Evolutionary conservation across 371 early-diverging fungal species (phyloP), one percentile per base, ranked within the genome.

Genomic region (Coemansia sp.): DNA sequence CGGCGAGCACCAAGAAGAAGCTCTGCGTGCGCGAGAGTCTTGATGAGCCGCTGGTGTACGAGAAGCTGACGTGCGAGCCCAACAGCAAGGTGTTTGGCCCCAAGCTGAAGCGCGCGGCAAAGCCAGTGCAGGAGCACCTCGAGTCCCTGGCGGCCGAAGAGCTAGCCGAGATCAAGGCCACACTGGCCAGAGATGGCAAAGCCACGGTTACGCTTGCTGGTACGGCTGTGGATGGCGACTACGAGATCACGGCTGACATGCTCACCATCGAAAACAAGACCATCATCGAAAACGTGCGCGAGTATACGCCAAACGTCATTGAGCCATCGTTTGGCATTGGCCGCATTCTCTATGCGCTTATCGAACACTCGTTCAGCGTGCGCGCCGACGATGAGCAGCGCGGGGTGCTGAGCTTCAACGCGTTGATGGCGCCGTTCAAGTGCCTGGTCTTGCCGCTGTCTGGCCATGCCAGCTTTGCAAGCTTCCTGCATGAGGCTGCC

Each of bases 281-380:
- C 9, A 83, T 93, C 55, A 94, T 88, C 42, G 90, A 91, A 62
- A 84, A 89, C 66, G 94, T 96, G 38, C 93, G 97, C 79, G 98
- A 98, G 82, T 97, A 89, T 81, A 90, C 88, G 9, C 99, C 99
- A 45, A 95, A 93, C 76, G 99, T 99, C 71, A 99, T 99, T 76
- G 99, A 99, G 81, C 99, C 99, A 45, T 99, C 99, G 33, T 99
- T 99, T 82, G 99, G 99, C 83, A 91, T 99, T 67, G 99, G 99
- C 62, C 95, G 99, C 76, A 99, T 99, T 66, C 83, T 99, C 55
- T 98, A 99, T 81, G 87, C 95, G 40, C 88, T 99, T 38, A 80
- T 99, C 65, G 99, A 99, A 83, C 99, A 99, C 80, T 84, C 88
- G 61, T 99, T 89, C 86, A 97, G 87, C 85, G 83, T 85, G 14